Conservation (phyloP, 176 grass and related monocot species). For the Aegilops speltoides region DNA sequence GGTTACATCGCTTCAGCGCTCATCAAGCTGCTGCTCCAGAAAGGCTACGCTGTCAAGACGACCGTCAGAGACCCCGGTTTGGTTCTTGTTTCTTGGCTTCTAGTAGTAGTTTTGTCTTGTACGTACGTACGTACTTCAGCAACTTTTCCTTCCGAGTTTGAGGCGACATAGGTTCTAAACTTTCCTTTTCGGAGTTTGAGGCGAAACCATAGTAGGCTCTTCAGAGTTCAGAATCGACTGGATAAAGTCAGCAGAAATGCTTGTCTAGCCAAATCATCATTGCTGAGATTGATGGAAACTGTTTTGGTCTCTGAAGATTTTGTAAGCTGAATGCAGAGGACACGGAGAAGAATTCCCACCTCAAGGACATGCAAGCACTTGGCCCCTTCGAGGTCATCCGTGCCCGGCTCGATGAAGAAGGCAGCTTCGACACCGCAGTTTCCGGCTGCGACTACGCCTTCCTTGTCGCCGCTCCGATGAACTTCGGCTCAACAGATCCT, state of each 20-base stretch:
- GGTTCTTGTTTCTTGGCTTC: neutral
- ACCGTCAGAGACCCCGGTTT: conserved; percentile 69
- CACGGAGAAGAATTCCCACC: too few relatives aligned
- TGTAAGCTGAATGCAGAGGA: too few relatives aligned
- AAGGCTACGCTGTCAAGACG: conserved; percentile 53
- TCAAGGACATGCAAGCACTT: neutral
- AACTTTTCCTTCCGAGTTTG: too few relatives aligned
- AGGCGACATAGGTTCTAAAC: too few relatives aligned
- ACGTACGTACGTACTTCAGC: too few relatives aligned
- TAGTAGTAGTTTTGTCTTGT: neutral
- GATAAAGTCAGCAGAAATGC: too few relatives aligned
- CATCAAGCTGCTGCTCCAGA: conserved; percentile 64
- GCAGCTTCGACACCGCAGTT: neutral
- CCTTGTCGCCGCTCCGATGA: conserved; percentile 49
- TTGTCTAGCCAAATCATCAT: too few relatives aligned
- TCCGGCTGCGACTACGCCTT: conserved; percentile 32
- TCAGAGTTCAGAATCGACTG: too few relatives aligned
- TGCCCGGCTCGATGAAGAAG: conserved; percentile 51
- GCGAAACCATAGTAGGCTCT: too few relatives aligned
- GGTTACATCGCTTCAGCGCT: conserved; percentile 36
- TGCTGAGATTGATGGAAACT: too few relatives aligned
- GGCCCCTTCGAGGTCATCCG: conserved; percentile 43
- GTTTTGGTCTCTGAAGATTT: too few relatives aligned
- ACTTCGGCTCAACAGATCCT: conserved; percentile 35
- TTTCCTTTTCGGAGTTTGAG: too few relatives aligned